Base-by-base conservation (phyloP, 1,139 yeast species). In the Debaryomyces coudertii region DNA sequence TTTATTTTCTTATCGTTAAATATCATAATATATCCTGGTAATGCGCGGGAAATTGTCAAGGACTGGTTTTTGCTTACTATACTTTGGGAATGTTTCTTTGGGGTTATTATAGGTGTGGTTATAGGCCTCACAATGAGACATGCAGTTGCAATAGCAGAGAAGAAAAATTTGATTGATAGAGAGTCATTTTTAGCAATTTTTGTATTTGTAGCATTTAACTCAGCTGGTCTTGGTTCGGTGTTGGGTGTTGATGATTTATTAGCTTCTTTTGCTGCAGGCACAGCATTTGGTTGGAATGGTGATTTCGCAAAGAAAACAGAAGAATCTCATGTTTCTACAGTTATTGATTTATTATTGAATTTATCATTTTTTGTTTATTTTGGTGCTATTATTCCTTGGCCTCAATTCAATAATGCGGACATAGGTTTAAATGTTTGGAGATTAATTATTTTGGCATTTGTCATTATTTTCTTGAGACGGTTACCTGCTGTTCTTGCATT, bases 201-300 rank as follows among this genome's bases (percentile, higher is more conserved):
- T 61, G 80, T 92, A 42, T 89, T 89, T 52, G 69, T 92, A 49
- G 92, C 98, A 1, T 79, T 93, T 50, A 80, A 85, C 57, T 90
- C 96, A 55, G 96, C 97, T 1, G 99, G 99, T 4, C 80, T 93
- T 50, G 98, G 98, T 9, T 82, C 97, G 4, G 83, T 92, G 62
- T 73, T 93, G 46, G 98, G 98, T 36, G 88, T 87, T 11, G 99
- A 93, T 65, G 99, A 93, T 65, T 79, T 93, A 53, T 74, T 93
- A 44, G 96, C 90, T 2, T 87, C 97, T 2, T 93, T 93, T 68
- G 89, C 96, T 3, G 98, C 98, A 0, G 99, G 99, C 35, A 84
- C 97, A 0, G 90, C 97, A 0, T 93, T 93, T 64, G 86, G 97
- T 0, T 93, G 97, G 97, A 95, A 90, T 63, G 97, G 97, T 14